These are phyloP conservation scores for Aethionema arabicum DNA, from an alignment of 345 rosid genomes.

Conservation along the genomic window DNA sequence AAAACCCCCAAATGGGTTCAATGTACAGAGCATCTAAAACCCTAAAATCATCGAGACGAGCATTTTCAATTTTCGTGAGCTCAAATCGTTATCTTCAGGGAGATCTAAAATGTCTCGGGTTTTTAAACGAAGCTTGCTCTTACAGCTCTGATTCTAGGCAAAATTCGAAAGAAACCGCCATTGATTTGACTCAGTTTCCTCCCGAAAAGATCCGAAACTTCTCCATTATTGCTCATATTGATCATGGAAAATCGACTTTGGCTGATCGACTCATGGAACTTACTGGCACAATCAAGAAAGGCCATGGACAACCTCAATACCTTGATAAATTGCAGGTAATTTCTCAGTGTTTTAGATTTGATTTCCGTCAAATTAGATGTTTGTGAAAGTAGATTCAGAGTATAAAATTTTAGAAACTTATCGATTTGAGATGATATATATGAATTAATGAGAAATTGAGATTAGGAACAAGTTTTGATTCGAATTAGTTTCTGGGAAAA, in stretches of 20 bases:
- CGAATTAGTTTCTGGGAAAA: background rate
- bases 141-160: slow-evolving; percentile 65
- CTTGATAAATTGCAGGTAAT: slow-evolving; percentile 89
- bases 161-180: slow-evolving; percentile 35
- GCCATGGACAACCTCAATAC: slow-evolving; percentile 96
- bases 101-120: slow-evolving; percentile 27
- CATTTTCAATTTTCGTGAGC: slow-evolving; percentile 10
- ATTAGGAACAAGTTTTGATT: background rate
- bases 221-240: slow-evolving; percentile 93
- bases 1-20: slow-evolving; percentile 59
- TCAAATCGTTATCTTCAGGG: slow-evolving; percentile 15
- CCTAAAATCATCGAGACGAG: slow-evolving; percentile 43
- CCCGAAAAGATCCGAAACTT: slow-evolving; percentile 84
- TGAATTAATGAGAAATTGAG: no score
- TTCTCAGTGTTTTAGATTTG: background rate
- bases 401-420: background rate
- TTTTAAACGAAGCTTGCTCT: slow-evolving; percentile 35
- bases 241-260: slow-evolving; percentile 92
- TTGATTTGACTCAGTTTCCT: slow-evolving; percentile 72
- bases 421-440: background rate
- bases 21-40: slow-evolving; percentile 53
- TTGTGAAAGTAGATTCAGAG: background rate
- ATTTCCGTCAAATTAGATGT: background rate
- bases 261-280: slow-evolving; percentile 99
- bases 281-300: slow-evolving; percentile 87